Percentiles rank a stretch among this genome's conserved stretches.
Conservation (phyloP, 2,329 filamentous ascomycete genomes). For the Lasiodiplodia sp. region DNA sequence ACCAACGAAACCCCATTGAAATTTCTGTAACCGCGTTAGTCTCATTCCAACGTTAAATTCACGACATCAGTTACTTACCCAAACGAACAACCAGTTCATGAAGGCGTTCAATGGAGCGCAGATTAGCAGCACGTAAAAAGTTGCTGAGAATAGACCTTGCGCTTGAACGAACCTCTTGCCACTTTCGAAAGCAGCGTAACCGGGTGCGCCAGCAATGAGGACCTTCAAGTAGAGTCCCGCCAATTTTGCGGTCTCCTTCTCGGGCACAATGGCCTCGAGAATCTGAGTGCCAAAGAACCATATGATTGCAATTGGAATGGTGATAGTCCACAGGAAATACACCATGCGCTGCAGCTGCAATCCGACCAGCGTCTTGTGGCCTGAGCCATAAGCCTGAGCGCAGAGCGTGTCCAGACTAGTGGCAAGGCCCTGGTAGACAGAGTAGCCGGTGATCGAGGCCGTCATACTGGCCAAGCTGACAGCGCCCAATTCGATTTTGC, state of each 20-base stretch:
- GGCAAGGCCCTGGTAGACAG: conserved; percentile 64
- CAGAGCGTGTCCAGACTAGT: conserved; percentile 93
- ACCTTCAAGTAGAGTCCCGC: conserved; percentile 78
- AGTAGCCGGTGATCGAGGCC: conserved; percentile 61
- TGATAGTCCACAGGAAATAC: conserved; percentile 75
- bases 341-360: conserved; percentile 84
- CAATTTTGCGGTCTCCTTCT: conserved; percentile 72
- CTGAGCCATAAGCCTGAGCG: conserved; percentile 91
- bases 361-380: conserved; percentile 86
- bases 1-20: conserved; percentile 68
- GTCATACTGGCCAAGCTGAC: conserved; percentile 59
- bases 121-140: conserved; percentile 81
- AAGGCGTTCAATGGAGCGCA: conserved; percentile 82
- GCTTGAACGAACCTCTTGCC: conserved; percentile 89
- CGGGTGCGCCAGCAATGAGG: conserved; percentile 73
- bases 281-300: conserved; percentile 75
- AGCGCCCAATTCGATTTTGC: conserved; percentile 56
- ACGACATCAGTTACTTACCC: conserved; percentile 55
- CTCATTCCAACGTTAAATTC: not conserved
- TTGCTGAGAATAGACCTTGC: conserved; percentile 83
- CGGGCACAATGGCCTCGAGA: conserved; percentile 70
- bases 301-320: conserved; percentile 73
- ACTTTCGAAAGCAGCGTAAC: conserved; percentile 77
- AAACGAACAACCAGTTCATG: conserved; percentile 83
- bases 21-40: conserved; percentile 31